These are phyloP conservation scores for Malbranchea cinnamomea DNA, from an alignment of 2,329 filamentous ascomycete genomes.

Conservation along the genomic window DNA sequence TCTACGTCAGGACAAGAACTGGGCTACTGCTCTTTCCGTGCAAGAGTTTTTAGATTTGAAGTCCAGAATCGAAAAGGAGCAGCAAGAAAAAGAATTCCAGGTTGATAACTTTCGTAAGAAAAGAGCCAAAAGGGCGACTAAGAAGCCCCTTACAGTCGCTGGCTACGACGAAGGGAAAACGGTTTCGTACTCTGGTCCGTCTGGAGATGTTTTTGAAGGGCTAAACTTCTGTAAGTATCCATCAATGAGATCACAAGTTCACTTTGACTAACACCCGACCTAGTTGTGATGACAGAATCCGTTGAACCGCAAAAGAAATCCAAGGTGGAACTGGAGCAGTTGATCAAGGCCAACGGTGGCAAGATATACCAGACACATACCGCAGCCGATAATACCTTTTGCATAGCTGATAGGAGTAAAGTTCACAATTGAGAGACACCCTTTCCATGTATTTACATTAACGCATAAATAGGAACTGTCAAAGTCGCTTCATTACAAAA, in stretches of 20 bases:
- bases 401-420: conserved; percentile 64
- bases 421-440: too few relatives aligned
- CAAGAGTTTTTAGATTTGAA: conserved; percentile 65
- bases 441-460: too few relatives aligned
- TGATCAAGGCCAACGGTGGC: conserved; percentile 75
- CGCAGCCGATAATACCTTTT: conserved; percentile 46
- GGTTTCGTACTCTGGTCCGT: conserved; percentile 41
- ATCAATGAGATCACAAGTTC: not conserved
- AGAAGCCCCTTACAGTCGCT: conserved; percentile 58
- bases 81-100: conserved; percentile 58
- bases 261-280: conserved; percentile 6
- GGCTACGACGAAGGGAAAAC: conserved; percentile 45
- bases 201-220: conserved; percentile 55
- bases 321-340: conserved; percentile 63
- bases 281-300: conserved; percentile 48
- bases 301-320: conserved; percentile 49
- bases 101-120: conserved; percentile 54
- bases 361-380: conserved; percentile 59
- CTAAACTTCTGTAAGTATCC: conserved; percentile 51
- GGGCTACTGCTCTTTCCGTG: conserved; percentile 64
- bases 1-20: conserved; percentile 67
- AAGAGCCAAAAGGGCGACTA: conserved; percentile 39
- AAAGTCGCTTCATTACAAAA: conserved; percentile 76
- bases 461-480: conserved; percentile 34
- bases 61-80: conserved; percentile 51